Evolutionary conservation across 2,329 filamentous ascomycete species (phyloP).

Genomic region (Xylaria sp.): DNA sequence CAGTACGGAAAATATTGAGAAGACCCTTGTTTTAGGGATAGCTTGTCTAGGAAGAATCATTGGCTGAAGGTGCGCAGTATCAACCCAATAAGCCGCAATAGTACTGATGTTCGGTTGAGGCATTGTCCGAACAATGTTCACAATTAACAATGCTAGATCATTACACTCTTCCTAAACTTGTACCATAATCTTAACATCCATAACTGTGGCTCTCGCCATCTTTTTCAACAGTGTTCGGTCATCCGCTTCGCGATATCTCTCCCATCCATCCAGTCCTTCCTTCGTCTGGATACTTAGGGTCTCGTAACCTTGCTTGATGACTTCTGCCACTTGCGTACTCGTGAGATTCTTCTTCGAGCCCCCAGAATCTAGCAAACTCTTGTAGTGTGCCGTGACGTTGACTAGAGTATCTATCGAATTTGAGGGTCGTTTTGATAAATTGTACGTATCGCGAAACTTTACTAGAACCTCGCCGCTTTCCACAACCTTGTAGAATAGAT

Average conservation of each 20-base stretch:
- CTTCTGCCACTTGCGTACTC: conserved; percentile 83
- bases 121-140: conserved; percentile 6
- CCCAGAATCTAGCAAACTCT: conserved; percentile 71
- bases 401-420: conserved; percentile 87
- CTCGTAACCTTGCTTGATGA: conserved; percentile 97
- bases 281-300: conserved; percentile 90
- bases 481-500: conserved; percentile 98
- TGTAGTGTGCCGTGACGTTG: conserved; percentile 86
- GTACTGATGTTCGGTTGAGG: not conserved
- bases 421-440: conserved; percentile 64
- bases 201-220: conserved; percentile 81
- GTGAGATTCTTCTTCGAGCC: conserved; percentile 68
- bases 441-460: conserved; percentile 84
- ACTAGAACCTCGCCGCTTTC: conserved; percentile 85
- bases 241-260: conserved; percentile 86
- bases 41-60: conserved; percentile 1
- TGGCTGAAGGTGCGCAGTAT: not conserved
- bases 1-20: conserved; percentile 1
- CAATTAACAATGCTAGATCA: conserved; percentile 28
- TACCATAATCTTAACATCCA: conserved; percentile 64
- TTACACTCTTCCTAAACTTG: conserved; percentile 49
- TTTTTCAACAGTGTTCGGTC: conserved; percentile 87
- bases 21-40: not conserved
- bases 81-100: not conserved
- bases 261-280: conserved; percentile 88